phyloP scores from a whole-genome alignment of 495 filamentous ascomycete genomes.

The Aspergillus funiculosus region DNA sequence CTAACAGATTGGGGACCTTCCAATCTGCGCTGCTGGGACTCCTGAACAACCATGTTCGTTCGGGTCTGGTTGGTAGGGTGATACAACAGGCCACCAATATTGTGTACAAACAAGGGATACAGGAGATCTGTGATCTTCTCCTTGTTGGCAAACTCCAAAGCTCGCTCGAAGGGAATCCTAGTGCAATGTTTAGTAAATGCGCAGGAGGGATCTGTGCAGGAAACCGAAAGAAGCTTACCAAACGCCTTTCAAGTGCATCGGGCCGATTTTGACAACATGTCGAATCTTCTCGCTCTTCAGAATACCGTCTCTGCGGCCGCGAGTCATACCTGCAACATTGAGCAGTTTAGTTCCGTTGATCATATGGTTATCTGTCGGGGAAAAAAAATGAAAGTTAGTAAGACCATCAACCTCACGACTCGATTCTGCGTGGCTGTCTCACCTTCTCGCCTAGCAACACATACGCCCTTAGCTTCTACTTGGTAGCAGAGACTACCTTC shows the following conservation, averaged over 20 bases:
- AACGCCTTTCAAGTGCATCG: conserved; percentile 98
- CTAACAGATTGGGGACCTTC: conserved; percentile 33
- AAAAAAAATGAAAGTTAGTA: conserved; percentile 8
- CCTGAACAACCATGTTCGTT: conserved; percentile 81
- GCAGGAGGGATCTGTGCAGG: background rate
- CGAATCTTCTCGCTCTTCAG: conserved; percentile 95
- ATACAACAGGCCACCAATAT: conserved; percentile 90
- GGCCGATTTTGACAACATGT: conserved; percentile 97
- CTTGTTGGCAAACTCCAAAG: conserved; percentile 97
- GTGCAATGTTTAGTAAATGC: conserved; percentile 10
- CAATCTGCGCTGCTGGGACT: conserved; percentile 68
- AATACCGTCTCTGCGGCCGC: conserved; percentile 91
- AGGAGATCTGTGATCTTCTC: conserved; percentile 96
- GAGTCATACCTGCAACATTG: conserved; percentile 97
- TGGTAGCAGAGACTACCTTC: conserved; percentile 97
- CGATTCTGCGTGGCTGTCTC: conserved; percentile 19
- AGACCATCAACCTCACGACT: background rate
- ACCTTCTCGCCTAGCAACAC: conserved; percentile 94
- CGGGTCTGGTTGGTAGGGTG: conserved; percentile 83
- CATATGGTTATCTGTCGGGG: conserved; percentile 99
- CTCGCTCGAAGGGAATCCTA: conserved; percentile 97
- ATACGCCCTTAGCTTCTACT: conserved; percentile 93
- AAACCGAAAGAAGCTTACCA: conserved; percentile 58
- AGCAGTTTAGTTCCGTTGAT: conserved; percentile 97
- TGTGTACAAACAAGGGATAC: conserved; percentile 96